Evolutionary conservation across 2,329 filamentous ascomycete genomes (phyloP).

Genomic region (Waltergamsia citrina): DNA sequence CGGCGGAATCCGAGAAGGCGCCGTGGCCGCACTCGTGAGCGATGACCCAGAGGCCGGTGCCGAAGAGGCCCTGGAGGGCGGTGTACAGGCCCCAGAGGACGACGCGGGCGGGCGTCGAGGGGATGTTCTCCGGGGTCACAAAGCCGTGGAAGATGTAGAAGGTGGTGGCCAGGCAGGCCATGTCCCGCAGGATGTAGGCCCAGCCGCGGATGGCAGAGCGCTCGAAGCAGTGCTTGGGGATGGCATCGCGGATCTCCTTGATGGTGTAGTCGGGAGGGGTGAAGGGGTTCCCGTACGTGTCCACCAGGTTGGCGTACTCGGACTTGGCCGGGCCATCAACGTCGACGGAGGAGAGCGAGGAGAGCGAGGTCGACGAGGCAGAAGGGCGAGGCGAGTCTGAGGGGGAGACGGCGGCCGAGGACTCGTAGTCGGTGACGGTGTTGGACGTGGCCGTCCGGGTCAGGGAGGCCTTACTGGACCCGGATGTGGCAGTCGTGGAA

Average conservation of each 20-base stretch:
- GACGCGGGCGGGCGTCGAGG: constrained; percentile 56
- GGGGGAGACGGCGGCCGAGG: constrained; percentile 48
- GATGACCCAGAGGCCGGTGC: constrained; percentile 89
- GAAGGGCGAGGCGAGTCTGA: constrained; percentile 50
- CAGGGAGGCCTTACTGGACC: constrained; percentile 27
- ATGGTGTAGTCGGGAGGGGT: constrained; percentile 91
- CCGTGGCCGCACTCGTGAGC: constrained; percentile 98
- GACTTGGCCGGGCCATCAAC: constrained; percentile 26
- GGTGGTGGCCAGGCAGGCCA: constrained; percentile 60
- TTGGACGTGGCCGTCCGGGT: constrained; percentile 38
- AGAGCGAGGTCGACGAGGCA: constrained; percentile 83
- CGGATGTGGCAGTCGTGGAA: constrained; percentile 29
- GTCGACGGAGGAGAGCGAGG: constrained; percentile 68
- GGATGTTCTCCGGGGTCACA: constrained; percentile 75
- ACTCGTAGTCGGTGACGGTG: constrained; percentile 39
- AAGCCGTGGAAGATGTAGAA: constrained; percentile 88
- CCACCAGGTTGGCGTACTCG: constrained; percentile 59
- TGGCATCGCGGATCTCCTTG: constrained; percentile 94
- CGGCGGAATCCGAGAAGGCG: constrained; percentile 87
- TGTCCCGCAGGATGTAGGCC: constrained; percentile 76
- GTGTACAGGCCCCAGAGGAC: constrained; percentile 59
- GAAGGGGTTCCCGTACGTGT: constrained; percentile 94
- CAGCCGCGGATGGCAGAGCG: constrained; percentile 70
- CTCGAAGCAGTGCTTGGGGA: constrained; percentile 95
- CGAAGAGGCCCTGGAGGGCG: constrained; percentile 83